Evolutionary conservation across 2,329 filamentous ascomycete genomes (phyloP).

Genomic region (Microdochium nivale): DNA sequence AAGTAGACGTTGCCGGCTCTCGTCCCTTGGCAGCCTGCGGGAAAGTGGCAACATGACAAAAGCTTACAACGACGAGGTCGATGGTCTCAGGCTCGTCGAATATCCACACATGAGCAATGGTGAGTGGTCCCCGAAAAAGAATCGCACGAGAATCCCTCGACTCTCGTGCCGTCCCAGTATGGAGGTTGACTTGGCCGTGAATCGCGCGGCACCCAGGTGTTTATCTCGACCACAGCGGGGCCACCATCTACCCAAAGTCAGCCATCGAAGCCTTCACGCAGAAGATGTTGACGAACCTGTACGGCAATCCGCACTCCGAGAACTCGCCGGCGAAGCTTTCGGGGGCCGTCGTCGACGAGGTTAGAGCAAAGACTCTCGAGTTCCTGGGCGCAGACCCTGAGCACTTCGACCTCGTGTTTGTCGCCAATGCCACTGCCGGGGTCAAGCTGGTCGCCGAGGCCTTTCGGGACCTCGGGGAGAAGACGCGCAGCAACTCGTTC

Average conservation of each 20-base stretch:
- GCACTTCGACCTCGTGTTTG: conserved; percentile 65
- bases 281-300: conserved; percentile 48
- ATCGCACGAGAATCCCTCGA: conserved; percentile 4
- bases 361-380: conserved; percentile 41
- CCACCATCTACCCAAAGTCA: conserved; percentile 50
- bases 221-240: conserved; percentile 51
- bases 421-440: conserved; percentile 84
- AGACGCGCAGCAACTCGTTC: conserved; percentile 34
- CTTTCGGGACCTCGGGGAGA: conserved; percentile 43
- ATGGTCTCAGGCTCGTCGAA: conserved; percentile 26
- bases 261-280: conserved; percentile 45
- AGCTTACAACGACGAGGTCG: conserved; percentile 23
- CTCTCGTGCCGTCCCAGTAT: background rate
- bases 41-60: conserved; percentile 12
- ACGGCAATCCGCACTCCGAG: conserved; percentile 61
- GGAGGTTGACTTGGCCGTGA: background rate
- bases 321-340: conserved; percentile 49
- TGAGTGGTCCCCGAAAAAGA: conserved; percentile 9
- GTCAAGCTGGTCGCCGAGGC: conserved; percentile 63
- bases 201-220: conserved; percentile 19
- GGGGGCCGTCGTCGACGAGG: conserved; percentile 46
- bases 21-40: too few species aligned
- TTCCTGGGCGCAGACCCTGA: conserved; percentile 51
- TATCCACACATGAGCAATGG: conserved; percentile 34
- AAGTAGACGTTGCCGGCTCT: too few species aligned